phyloP scores from a whole-genome alignment of 1,139 yeast species.

The Waltiozyma sp. region DNA sequence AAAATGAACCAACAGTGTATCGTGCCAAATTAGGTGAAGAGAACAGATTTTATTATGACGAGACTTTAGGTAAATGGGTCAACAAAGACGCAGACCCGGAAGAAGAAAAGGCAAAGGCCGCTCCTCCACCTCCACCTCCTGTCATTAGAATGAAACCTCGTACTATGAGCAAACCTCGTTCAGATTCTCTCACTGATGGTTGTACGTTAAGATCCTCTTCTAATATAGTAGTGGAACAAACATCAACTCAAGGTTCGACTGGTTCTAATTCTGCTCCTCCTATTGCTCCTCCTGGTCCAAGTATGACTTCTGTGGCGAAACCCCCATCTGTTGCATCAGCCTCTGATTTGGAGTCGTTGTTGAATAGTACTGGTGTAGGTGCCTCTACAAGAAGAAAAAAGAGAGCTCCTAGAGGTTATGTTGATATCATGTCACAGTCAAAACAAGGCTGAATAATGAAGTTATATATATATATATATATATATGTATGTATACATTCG shows the following conservation, averaged over 20 bases:
- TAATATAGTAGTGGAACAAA: too few relatives aligned
- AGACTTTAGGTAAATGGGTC: conserved; percentile 79
- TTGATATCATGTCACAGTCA: conserved; percentile 46
- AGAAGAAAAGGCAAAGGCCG: conserved; percentile 42
- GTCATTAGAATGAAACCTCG: conserved; percentile 29
- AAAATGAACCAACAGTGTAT: conserved; percentile 60
- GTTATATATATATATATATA: too few relatives aligned
- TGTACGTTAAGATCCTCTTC: conserved; percentile 19
- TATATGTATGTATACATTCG: too few relatives aligned
- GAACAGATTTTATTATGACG: conserved; percentile 69
- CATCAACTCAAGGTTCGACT: not conserved
- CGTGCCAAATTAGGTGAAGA: conserved; percentile 83
- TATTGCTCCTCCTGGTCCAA: not conserved
- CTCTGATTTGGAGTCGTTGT: conserved; percentile 55
- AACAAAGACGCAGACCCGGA: conserved; percentile 59
- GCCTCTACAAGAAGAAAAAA: conserved; percentile 34
- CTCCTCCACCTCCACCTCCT: conserved; percentile 67
- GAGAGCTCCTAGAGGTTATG: conserved; percentile 61
- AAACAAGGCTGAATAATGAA: not conserved
- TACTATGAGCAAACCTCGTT: conserved; percentile 25
- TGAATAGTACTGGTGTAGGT: conserved; percentile 31
- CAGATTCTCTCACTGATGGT: conserved; percentile 18
- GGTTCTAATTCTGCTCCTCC: not conserved
- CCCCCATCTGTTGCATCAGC: conserved; percentile 5
- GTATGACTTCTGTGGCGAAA: conserved; percentile 2